Percentiles rank a stretch among this genome's conserved stretches.
Evolutionary conservation across 176 grass and related monocot species (phyloP).

Genomic region (Aegilops longissima): DNA sequence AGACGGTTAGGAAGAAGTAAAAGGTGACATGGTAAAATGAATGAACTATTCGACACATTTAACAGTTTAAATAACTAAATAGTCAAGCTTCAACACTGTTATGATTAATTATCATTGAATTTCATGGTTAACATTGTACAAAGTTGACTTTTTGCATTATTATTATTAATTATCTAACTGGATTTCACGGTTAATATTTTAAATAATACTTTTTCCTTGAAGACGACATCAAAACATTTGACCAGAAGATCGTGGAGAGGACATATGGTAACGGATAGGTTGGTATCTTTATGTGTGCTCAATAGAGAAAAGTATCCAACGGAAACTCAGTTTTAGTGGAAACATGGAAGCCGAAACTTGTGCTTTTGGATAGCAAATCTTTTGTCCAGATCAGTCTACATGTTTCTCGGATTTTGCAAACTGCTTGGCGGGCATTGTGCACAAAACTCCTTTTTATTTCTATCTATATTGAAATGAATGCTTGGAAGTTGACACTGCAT

Average conservation of each 20-base stretch:
- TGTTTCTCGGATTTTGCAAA: no score
- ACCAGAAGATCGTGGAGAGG: conserved; percentile 42
- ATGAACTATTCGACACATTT: neutral
- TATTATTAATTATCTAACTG: no score
- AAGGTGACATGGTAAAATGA: neutral
- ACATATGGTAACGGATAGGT: conserved; percentile 46
- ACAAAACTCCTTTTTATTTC: no score
- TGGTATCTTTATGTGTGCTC: neutral
- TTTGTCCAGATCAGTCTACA: no score
- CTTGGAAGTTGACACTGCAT: no score
- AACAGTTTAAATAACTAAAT: neutral
- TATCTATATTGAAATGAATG: no score
- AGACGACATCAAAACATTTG: no score
- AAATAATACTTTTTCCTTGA: neutral
- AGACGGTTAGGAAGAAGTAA: neutral
- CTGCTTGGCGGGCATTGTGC: no score
- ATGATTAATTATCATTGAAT: neutral
- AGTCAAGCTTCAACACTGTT: neutral
- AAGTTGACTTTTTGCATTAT: neutral
- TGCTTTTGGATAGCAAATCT: no score
- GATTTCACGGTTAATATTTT: no score
- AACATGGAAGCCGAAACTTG: no score
- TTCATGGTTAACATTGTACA: neutral
- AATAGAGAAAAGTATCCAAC: conserved; percentile 11
- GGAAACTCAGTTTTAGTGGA: no score